Conservation (phyloP, 805 yeast species). For the Schizosaccharomyces japonicus region DNA sequence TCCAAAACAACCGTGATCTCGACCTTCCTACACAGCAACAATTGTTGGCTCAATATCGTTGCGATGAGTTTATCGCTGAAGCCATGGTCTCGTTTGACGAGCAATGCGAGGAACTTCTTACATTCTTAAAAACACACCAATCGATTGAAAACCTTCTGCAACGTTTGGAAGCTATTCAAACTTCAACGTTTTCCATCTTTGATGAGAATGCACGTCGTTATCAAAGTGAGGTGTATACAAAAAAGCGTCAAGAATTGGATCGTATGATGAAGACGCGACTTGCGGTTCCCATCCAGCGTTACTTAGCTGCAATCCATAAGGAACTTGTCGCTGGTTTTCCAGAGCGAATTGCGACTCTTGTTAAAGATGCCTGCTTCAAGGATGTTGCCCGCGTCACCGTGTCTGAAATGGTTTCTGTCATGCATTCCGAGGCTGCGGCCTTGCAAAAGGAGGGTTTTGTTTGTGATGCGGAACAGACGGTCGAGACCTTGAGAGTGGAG, state of each 20-base stretch:
- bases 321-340: slow-evolving; percentile 16
- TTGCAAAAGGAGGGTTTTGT: slow-evolving; percentile 17
- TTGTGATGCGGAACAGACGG: slow-evolving; percentile 17
- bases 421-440: slow-evolving; percentile 15
- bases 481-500: slow-evolving; percentile 16
- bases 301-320: slow-evolving; percentile 20
- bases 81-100: slow-evolving; percentile 19
- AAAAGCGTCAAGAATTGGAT: slow-evolving; percentile 29
- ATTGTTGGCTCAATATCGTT: slow-evolving; percentile 77
- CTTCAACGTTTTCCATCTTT: slow-evolving; percentile 27
- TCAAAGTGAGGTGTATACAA: slow-evolving; percentile 36
- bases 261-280: slow-evolving; percentile 27
- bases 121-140: no score
- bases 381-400: slow-evolving; percentile 15
- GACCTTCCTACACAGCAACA: slow-evolving; percentile 94
- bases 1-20: slow-evolving; percentile 73
- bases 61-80: slow-evolving; percentile 58
- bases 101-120: no score
- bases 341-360: slow-evolving; percentile 7
- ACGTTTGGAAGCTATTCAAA: slow-evolving; percentile 22
- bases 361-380: slow-evolving; percentile 6
- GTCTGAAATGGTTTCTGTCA: slow-evolving; percentile 11
- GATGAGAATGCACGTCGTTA: slow-evolving; percentile 62
- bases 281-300: slow-evolving; percentile 22
- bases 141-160: slow-evolving; percentile 22